Percentiles rank a stretch among this genome's conserved stretches.
These are phyloP conservation scores for Xerocomellus chrysenteron DNA, from an alignment of 768 basidiomycete genomes.

Conservation along the genomic window DNA sequence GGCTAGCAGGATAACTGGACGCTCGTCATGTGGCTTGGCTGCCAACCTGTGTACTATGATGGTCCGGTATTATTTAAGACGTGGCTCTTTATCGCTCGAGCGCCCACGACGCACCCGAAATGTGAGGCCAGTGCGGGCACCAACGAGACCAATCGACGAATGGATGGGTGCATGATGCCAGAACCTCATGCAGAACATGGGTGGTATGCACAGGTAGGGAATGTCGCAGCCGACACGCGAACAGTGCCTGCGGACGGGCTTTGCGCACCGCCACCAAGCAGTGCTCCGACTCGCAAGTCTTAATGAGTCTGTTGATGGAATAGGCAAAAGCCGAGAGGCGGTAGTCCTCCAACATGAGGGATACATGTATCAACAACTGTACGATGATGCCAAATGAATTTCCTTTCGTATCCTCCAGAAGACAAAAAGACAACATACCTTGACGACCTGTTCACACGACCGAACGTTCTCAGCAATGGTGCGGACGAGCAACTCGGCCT, in stretches of 20 bases:
- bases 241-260: too few relatives aligned
- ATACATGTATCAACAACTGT: conserved; percentile 78
- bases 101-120: not conserved
- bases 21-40: not conserved
- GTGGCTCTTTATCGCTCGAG: not conserved
- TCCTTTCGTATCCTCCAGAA: not conserved
- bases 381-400: not conserved
- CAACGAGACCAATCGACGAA: not conserved
- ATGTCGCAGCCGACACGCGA: too few relatives aligned
- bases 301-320: conserved; percentile 68
- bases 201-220: too few relatives aligned
- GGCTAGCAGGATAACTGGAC: not conserved
- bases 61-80: not conserved
- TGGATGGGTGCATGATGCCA: not conserved
- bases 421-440: conserved; percentile 48
- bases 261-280: too few relatives aligned
- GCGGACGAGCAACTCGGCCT: conserved; percentile 73
- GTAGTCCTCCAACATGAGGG: conserved; percentile 80
- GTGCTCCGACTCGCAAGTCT: too few relatives aligned
- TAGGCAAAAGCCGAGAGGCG: conserved; percentile 83
- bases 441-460: conserved; percentile 85
- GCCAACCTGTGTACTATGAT: not conserved
- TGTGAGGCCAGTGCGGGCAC: not conserved
- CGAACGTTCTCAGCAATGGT: conserved; percentile 69
- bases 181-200: not conserved